Evolutionary conservation across 1,284 basidiomycete species (phyloP).

Genomic region (Somion occarium): DNA sequence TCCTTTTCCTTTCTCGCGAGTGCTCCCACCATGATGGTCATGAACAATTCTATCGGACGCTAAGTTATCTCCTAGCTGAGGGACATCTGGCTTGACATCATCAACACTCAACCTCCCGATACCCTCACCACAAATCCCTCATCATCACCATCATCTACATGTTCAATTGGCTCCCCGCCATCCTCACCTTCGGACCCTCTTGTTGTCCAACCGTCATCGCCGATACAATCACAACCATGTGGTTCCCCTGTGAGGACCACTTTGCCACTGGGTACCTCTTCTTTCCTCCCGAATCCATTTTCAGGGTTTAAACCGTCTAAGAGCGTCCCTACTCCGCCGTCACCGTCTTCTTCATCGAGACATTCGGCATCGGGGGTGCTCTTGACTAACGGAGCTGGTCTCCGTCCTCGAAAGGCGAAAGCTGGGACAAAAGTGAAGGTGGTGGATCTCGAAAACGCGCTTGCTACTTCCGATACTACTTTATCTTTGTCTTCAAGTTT

Average conservation of each 20-base stretch:
- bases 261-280: neutral
- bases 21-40: neutral
- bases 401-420: neutral
- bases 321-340: neutral
- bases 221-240: neutral
- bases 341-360: neutral
- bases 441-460: too few relatives aligned
- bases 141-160: constrained; percentile 2
- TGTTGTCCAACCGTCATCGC: neutral
- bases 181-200: constrained; percentile 5
- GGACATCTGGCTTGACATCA: constrained; percentile 39
- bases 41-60: too few relatives aligned
- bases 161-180: constrained; percentile 8
- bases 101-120: constrained; percentile 5
- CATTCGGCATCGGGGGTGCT: neutral
- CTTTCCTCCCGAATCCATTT: constrained; percentile 16
- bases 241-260: too few relatives aligned
- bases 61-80: constrained; percentile 32
- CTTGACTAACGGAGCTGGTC: neutral
- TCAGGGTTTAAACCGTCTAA: neutral
- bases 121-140: constrained; percentile 5
- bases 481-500: too few relatives aligned
- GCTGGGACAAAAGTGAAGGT: neutral
- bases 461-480: too few relatives aligned
- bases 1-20: neutral